Percentiles rank a stretch among this genome's conserved stretches.
phyloP scores from a whole-genome alignment of 441 rosid species.

The Mallotus japonicus region DNA sequence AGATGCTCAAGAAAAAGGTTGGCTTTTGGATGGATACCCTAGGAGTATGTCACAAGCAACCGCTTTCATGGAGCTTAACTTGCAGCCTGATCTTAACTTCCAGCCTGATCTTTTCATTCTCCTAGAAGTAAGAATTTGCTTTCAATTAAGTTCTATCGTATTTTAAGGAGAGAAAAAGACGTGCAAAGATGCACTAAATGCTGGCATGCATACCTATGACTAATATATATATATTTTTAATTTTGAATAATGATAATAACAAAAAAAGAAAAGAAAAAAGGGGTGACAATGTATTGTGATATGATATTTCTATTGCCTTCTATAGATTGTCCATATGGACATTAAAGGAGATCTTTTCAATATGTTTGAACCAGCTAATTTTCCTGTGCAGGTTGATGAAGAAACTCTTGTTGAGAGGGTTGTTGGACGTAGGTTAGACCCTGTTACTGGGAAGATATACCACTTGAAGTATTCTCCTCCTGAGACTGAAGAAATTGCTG shows the following conservation, averaged over 20 bases:
- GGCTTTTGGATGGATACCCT: slow-evolving; percentile 98
- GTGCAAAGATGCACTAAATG: background rate
- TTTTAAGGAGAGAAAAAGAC: background rate
- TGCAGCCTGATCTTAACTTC: slow-evolving; percentile 72
- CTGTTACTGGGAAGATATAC: slow-evolving; percentile 90
- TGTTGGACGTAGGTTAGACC: slow-evolving; percentile 87
- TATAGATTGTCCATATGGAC: background rate
- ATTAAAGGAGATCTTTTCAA: slow-evolving; percentile 3
- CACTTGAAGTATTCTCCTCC: slow-evolving; percentile 91
- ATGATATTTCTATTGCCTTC: background rate
- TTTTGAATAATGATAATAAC: background rate
- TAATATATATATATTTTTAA: background rate
- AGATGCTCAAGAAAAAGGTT: slow-evolving; percentile 75
- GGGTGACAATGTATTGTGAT: background rate
- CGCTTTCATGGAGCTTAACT: slow-evolving; percentile 64
- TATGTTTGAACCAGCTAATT: background rate
- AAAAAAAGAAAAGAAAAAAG: background rate
- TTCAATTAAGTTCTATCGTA: background rate
- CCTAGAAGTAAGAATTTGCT: slow-evolving; percentile 56
- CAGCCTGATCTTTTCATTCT: slow-evolving; percentile 80
- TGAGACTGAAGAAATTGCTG: slow-evolving; percentile 79
- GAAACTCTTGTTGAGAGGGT: slow-evolving; percentile 89
- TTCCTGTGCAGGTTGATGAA: slow-evolving; percentile 70
- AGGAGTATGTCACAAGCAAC: slow-evolving; percentile 86
- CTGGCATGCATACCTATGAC: background rate